Evolutionary conservation across 345 rosid genomes (phyloP).

Genomic region (Noccaea caerulescens): DNA sequence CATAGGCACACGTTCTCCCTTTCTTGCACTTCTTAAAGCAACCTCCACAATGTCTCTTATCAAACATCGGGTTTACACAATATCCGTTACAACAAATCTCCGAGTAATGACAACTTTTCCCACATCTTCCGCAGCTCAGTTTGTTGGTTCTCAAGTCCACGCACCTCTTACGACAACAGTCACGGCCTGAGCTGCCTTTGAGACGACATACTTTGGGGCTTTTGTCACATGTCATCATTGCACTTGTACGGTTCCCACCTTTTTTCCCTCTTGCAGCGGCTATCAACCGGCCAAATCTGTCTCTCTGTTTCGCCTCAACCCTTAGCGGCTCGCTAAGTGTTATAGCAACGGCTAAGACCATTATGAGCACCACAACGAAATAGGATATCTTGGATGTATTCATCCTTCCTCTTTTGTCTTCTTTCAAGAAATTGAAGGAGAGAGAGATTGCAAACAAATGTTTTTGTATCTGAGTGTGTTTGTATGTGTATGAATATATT

Average conservation of each 20-base stretch:
- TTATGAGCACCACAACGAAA: conserved; percentile 33
- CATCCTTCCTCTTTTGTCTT: conserved; percentile 26
- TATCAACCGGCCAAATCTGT: conserved; percentile 13
- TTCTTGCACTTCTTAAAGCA: conserved; percentile 64
- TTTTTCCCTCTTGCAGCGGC: conserved; percentile 14
- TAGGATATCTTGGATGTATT: conserved; percentile 39
- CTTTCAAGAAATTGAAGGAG: conserved; percentile 1
- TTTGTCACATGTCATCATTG: conserved; percentile 55
- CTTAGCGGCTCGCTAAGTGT: conserved; percentile 32
- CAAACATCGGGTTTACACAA: conserved; percentile 63
- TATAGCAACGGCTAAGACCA: conserved; percentile 39
- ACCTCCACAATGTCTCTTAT: conserved; percentile 61
- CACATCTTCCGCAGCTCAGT: conserved; percentile 61
- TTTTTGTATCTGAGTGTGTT: conserved; percentile 14
- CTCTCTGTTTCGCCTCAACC: conserved; percentile 26
- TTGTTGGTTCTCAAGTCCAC: conserved; percentile 51
- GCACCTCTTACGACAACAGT: conserved; percentile 64
- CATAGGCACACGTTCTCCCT: conserved; percentile 54
- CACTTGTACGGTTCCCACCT: conserved; percentile 28
- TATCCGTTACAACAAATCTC: conserved; percentile 61
- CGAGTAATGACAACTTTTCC: conserved; percentile 54
- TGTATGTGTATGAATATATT: conserved; percentile 30
- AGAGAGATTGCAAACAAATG: background rate
- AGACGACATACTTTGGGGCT: conserved; percentile 55
- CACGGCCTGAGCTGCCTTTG: conserved; percentile 58